Percentiles rank a stretch among this genome's conserved stretches.
Conservation (phyloP, 441 rosid species). For the Viola pubescens region DNA sequence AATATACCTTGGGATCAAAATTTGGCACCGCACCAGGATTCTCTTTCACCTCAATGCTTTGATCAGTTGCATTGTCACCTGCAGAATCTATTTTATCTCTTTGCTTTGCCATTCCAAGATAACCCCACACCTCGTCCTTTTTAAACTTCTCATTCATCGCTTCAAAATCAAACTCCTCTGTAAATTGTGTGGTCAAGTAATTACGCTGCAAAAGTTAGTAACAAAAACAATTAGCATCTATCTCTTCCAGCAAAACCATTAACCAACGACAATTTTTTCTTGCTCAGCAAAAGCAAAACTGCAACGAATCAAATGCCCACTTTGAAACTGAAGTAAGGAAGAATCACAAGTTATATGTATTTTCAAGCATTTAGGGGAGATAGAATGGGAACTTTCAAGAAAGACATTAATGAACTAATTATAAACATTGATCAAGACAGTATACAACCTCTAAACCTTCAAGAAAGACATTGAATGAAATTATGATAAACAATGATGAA, state of each 20-base stretch:
- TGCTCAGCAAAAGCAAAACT: neutral
- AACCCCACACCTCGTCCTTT: conserved; percentile 54
- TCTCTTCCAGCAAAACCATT: no score
- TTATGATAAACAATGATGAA: no score
- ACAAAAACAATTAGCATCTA: conserved; percentile 10
- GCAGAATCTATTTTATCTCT: conserved; percentile 21
- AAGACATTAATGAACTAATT: no score
- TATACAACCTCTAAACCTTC: no score
- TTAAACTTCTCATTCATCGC: conserved; percentile 66
- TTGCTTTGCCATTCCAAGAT: conserved; percentile 46
- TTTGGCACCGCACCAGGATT: conserved; percentile 5
- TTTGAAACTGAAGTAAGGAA: no score
- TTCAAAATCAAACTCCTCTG: conserved; percentile 70
- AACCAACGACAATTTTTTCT: neutral
- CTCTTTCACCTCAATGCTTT: conserved; percentile 19
- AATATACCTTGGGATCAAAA: conserved; percentile 26
- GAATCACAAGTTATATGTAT: neutral
- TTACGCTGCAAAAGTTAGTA: conserved; percentile 20
- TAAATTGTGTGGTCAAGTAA: conserved; percentile 22
- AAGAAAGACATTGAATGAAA: no score
- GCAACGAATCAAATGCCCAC: neutral
- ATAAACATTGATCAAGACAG: no score
- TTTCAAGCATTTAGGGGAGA: neutral
- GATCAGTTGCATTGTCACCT: conserved; percentile 20
- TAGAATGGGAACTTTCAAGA: neutral